Percentiles rank a stretch among this genome's conserved stretches.
Evolutionary conservation across 192 early-diverging fungal genomes (phyloP).

Genomic region (Coemansia brasiliensis): DNA sequence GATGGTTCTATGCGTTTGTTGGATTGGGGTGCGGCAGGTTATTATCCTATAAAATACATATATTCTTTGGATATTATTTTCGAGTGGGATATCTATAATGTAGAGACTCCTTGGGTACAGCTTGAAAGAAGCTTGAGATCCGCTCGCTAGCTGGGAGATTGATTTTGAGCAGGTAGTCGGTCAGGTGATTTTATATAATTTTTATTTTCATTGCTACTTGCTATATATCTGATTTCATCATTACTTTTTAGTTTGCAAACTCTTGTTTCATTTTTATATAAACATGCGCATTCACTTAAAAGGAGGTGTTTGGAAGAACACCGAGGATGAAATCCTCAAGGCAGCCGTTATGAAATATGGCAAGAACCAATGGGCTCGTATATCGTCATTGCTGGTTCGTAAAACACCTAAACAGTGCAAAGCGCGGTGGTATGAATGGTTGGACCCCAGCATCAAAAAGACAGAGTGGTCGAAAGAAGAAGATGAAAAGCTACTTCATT

Average conservation of each 20-base stretch:
- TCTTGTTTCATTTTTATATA: neutral
- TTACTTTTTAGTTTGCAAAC: no score
- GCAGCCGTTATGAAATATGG: constrained; percentile 98
- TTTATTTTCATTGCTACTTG: no score
- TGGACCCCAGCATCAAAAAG: constrained; percentile 98
- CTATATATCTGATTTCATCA: no score
- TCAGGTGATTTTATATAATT: no score
- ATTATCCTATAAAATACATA: no score
- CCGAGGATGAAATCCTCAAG: constrained; percentile 97
- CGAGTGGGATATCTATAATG: no score
- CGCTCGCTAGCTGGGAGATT: no score
- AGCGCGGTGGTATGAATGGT: constrained; percentile 99
- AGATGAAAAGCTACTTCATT: constrained; percentile 94
- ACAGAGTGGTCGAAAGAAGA: constrained; percentile 99
- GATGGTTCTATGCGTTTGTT: no score
- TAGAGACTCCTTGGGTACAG: no score
- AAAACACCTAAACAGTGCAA: constrained; percentile 99
- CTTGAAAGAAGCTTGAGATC: no score
- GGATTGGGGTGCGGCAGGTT: no score
- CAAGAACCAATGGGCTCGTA: constrained; percentile 99
- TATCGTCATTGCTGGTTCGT: constrained; percentile 90
- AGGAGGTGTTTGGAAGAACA: constrained; percentile 99
- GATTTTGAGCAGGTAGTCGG: neutral
- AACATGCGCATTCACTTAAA: constrained; percentile 44
- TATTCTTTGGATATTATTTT: no score